Evolutionary conservation across 352 stramenopile species (phyloP), one percentile per base, ranked within the genome.

Genomic region (Pythium volutum): DNA sequence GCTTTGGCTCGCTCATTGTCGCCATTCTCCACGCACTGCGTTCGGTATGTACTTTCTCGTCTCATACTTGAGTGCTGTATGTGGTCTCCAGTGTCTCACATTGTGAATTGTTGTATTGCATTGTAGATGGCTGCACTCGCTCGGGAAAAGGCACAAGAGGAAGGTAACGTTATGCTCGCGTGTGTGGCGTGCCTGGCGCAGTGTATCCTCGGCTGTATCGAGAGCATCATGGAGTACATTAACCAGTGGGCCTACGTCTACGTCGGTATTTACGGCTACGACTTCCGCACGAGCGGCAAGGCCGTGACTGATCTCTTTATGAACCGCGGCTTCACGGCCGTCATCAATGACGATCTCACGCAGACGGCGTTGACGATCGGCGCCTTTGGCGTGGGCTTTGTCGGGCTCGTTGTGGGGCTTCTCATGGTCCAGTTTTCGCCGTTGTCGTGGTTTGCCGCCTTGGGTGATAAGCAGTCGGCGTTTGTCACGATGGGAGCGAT

Each of bases 161-260:
- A 93, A 34, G 79, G 95, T 20, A 83, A 94, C 47, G 93, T 92
- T 57, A 69, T 69, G 8, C 72, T 93, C 3, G 83, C 84, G 9
- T 95, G 88, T 59, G 70, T 97, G 9, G 80, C 79, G 20, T 97
- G 89, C 59, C 77, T 97, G 56, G 87, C 87, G 4, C 78, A 92
- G 48, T 97, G 89, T 67, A 81, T 96, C 23, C 58, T 97, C 20
- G 77, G 77, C 75, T 96, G 85, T 56, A 74, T 97, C 48, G 83
- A 92, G 51, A 72, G 64, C 46, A 73, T 97, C 54, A 88, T 97
- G 69, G 83, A 97, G 71, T 97, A 96, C 62, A 83, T 97, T 51
- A 97, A 97, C 70, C 73, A 89, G 58, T 95, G 83, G 76, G 95
- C 87, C 4, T 96, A 93, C 69, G 82, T 93, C 16, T 96, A 96